phyloP scores from a whole-genome alignment of 1,284 basidiomycete species.

The Sporisorium exsertum region DNA sequence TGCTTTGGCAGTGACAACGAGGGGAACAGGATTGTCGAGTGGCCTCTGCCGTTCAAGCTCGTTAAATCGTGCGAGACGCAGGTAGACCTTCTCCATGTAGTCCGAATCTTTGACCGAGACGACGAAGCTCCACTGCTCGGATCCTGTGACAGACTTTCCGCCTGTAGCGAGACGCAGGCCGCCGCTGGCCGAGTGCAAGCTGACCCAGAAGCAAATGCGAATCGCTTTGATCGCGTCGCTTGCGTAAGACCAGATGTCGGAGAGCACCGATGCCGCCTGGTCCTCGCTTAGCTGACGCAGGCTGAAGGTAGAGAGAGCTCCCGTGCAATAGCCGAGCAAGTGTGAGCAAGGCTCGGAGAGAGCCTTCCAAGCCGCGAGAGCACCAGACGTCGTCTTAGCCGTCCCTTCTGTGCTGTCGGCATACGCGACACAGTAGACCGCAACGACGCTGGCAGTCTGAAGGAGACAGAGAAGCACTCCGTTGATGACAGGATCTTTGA shows the following conservation, averaged over 20 bases:
- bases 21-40: conserved; percentile 8
- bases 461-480: conserved; percentile 43
- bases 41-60: conserved; percentile 17
- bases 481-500: conserved; percentile 41
- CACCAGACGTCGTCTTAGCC: not conserved
- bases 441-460: conserved; percentile 36
- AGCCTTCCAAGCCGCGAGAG: conserved; percentile 25
- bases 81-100: conserved; percentile 8
- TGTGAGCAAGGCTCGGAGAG: conserved; percentile 19
- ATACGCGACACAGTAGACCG: conserved; percentile 17
- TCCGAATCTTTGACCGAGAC: conserved; percentile 19
- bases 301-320: conserved; percentile 31
- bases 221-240: conserved; percentile 26
- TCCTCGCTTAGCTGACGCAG: conserved; percentile 15
- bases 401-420: not conserved
- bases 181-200: conserved; percentile 33
- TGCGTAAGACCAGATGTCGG: conserved; percentile 29
- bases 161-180: conserved; percentile 14
- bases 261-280: not conserved
- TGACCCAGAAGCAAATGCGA: conserved; percentile 45
- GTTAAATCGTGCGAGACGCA: conserved; percentile 18
- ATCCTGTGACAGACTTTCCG: not conserved
- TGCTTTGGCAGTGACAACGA: conserved; percentile 31
- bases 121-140: conserved; percentile 35
- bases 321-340: conserved; percentile 46